Percentiles rank a stretch among this genome's conserved stretches.
These are phyloP conservation scores for Camillea tinctor DNA, from an alignment of 2,329 filamentous ascomycete species.

Conservation along the genomic window DNA sequence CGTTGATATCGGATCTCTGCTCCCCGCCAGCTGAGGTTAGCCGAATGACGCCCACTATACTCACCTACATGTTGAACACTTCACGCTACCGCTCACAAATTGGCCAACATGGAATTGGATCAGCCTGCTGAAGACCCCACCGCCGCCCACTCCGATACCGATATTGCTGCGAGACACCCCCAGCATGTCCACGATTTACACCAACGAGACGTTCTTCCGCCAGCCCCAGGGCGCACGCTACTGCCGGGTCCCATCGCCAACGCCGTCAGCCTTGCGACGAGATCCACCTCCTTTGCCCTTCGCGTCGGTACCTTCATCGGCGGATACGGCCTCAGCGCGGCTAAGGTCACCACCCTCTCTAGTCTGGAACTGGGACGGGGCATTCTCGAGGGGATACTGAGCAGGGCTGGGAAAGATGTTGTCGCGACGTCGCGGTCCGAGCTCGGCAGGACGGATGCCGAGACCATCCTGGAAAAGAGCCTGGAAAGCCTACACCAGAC, in stretches of 20 bases:
- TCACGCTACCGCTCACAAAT: slow-evolving; percentile 5
- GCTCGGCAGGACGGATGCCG: slow-evolving; percentile 50
- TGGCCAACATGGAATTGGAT: slow-evolving; percentile 8
- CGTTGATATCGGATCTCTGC: not conserved
- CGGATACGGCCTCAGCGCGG: slow-evolving; percentile 51
- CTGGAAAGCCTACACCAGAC: slow-evolving; percentile 56
- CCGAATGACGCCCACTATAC: not conserved
- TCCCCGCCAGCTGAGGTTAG: not conserved
- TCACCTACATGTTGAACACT: not conserved
- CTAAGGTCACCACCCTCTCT: slow-evolving; percentile 55
- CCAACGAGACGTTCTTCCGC: slow-evolving; percentile 3
- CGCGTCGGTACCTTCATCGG: slow-evolving; percentile 53
- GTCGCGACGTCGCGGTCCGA: slow-evolving; percentile 44
- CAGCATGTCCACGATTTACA: not conserved
- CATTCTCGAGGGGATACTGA: slow-evolving; percentile 54
- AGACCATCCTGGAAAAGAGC: slow-evolving; percentile 55
- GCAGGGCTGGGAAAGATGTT: slow-evolving; percentile 51
- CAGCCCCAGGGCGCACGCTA: slow-evolving; percentile 44
- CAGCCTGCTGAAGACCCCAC: slow-evolving; percentile 11
- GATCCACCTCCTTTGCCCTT: slow-evolving; percentile 57
- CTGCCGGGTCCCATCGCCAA: slow-evolving; percentile 58
- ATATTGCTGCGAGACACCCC: slow-evolving; percentile 1
- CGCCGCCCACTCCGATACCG: slow-evolving; percentile 7
- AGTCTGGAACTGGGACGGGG: slow-evolving; percentile 56
- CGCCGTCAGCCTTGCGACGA: slow-evolving; percentile 58